A percentile compares a stretch with the other conserved stretches of the same genome.
phyloP scores from a whole-genome alignment of 805 yeast genomes.

The Wickerhamomyces xylosicus region DNA sequence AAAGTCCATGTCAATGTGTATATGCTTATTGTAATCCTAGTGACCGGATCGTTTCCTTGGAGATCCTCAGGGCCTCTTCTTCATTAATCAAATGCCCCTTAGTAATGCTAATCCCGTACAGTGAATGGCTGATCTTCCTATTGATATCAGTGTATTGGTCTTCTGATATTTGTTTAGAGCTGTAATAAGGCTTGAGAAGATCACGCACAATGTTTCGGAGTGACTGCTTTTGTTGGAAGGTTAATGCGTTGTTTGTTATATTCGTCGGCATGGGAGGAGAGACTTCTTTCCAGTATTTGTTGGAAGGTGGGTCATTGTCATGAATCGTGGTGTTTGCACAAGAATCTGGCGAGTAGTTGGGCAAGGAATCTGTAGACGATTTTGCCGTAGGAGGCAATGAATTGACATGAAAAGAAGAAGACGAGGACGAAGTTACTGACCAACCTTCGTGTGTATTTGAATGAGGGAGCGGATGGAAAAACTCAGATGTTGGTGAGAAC shows the following conservation, averaged over 20 bases:
- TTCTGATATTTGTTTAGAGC: conserved; percentile 22
- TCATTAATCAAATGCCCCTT: too few species aligned
- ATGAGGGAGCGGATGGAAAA: too few species aligned
- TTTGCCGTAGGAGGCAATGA: too few species aligned
- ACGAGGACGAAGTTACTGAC: too few species aligned
- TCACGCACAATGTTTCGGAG: conserved; percentile 51
- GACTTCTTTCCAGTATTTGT: neutral
- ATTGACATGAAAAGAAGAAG: too few species aligned
- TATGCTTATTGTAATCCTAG: too few species aligned
- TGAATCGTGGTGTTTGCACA: conserved; percentile 7
- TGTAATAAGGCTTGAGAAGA: conserved; percentile 38
- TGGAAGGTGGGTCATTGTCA: conserved; percentile 6
- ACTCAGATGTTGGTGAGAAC: conserved; percentile 1
- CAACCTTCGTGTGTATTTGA: too few species aligned
- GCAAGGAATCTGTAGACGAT: neutral
- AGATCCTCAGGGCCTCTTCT: too few species aligned
- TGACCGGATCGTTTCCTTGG: too few species aligned
- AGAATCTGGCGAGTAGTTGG: conserved; percentile 1
- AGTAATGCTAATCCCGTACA: conserved; percentile 36
- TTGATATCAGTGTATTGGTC: conserved; percentile 50
- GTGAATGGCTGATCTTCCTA: conserved; percentile 46
- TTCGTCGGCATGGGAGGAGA: neutral
- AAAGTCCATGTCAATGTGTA: too few species aligned
- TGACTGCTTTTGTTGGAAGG: conserved; percentile 36
- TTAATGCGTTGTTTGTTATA: conserved; percentile 6